Evolutionary conservation across 2,329 filamentous ascomycete genomes (phyloP), one percentile per base, ranked within the genome.

Genomic region (Conoideocrella luteorostrata): DNA sequence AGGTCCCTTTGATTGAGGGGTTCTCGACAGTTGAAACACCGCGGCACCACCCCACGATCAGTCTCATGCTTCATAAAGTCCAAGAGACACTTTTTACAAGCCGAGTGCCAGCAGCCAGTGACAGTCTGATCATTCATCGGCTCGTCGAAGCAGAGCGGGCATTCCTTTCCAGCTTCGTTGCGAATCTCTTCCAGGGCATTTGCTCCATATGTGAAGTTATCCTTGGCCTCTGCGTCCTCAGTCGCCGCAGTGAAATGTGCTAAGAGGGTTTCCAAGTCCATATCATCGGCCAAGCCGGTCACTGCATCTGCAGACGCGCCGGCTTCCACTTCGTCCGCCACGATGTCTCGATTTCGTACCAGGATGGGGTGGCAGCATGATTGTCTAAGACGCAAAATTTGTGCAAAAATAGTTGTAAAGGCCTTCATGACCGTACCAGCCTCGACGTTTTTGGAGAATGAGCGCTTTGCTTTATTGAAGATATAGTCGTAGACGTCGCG

Each of bases 51-150:
- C 34, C 82, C 81, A 46, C 84, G 88, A 52, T 88, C 82, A 4
- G 75, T 84, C 61, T 95, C 86, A 56, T 95, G 89, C 50, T 86
- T 81, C 57, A 98, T 94, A 54, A 88, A 95, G 53, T 88, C 82
- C 2, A 94, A 69, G n/a, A 97, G 69, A 56, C 93, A 98, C 49
- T 87, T 84, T 65, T 93, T 95, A 69, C 93, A 98, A 1, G 93
- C 90, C 26, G 88, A 95, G 63, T 98, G 93, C 89, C 93, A 98
- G 65, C 93, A 98, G 1, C 88, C 88, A 1, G 93, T 97, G 2
- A 98, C 93, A 0, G 86, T 85, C 58, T 95, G 91, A 43, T 96
- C 86, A 32, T 88, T 78, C 89, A 97, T 97, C 4, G 90, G 89
- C 61, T 97, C 93, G 62, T 97, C 91, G 4, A 87, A 81, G 65